These are phyloP conservation scores for Debaryomyces tyrocola DNA, from an alignment of 805 yeast species.

Conservation along the genomic window DNA sequence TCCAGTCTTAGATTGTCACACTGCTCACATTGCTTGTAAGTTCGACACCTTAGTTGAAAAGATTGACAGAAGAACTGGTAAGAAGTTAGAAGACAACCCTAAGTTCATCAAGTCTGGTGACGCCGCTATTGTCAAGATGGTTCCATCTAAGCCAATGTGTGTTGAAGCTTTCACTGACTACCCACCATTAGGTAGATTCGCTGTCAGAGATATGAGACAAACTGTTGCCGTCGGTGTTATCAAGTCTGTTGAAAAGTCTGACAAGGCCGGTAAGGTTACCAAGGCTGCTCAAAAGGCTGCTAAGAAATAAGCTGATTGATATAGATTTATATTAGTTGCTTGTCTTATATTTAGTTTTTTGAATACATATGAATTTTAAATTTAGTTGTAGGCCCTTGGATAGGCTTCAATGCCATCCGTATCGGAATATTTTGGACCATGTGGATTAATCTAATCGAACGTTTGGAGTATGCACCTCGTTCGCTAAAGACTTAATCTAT, in stretches of 20 bases:
- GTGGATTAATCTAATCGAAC: not conserved
- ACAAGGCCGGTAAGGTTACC: slow-evolving; percentile 51
- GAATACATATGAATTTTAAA: slow-evolving; percentile 1
- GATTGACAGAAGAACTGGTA: slow-evolving; percentile 75
- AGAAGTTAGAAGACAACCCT: slow-evolving; percentile 32
- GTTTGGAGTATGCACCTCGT: not conserved
- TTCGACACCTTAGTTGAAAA: slow-evolving; percentile 76
- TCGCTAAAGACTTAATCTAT: not conserved
- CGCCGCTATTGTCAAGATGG: slow-evolving; percentile 43
- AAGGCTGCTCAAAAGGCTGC: slow-evolving; percentile 49
- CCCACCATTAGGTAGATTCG: slow-evolving; percentile 47
- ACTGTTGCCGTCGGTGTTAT: slow-evolving; percentile 99
- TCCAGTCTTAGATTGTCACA: slow-evolving; percentile 90
- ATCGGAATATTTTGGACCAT: no score
- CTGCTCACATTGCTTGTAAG: slow-evolving; percentile 90
- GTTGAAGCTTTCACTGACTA: slow-evolving; percentile 45
- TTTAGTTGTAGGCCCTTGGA: not conserved
- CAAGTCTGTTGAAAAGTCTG: slow-evolving; percentile 60
- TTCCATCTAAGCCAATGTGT: slow-evolving; percentile 45
- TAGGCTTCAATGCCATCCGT: no score
- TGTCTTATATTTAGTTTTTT: not conserved
- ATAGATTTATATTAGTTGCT: slow-evolving; percentile 1
- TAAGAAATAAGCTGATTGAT: slow-evolving; percentile 40
- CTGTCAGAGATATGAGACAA: slow-evolving; percentile 99
- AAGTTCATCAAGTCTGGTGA: slow-evolving; percentile 40